phyloP scores from a whole-genome alignment of 352 stramenopile species.

The Globisporangium okanoganense region DNA sequence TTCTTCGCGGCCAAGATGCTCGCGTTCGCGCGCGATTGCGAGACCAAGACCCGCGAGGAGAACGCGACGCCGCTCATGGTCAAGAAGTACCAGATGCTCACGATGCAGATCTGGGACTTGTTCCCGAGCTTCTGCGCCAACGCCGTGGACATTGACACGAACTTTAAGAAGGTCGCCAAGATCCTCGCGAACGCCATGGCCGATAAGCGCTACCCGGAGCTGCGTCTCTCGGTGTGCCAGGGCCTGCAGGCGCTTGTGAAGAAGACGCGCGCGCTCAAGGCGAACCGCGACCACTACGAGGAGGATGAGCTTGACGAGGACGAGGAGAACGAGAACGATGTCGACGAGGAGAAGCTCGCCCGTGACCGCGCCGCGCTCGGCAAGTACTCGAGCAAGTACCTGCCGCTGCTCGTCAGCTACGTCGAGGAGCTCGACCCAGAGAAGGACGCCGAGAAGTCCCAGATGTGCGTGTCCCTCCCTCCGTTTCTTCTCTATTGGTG shows the following conservation, averaged over 20 bases:
- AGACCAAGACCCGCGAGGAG: conserved; percentile 58
- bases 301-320: conserved; percentile 34
- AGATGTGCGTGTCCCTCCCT: conserved; percentile 22
- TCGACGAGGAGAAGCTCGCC: conserved; percentile 73
- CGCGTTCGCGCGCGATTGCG: conserved; percentile 65
- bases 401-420: conserved; percentile 80
- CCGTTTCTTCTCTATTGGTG: background rate
- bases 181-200: conserved; percentile 82
- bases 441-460: conserved; percentile 67
- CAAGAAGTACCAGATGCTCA: conserved; percentile 75
- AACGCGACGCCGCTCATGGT: conserved; percentile 59
- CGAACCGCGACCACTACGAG: conserved; percentile 40
- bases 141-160: conserved; percentile 66
- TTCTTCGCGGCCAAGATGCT: conserved; percentile 77
- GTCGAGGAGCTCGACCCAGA: conserved; percentile 78
- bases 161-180: conserved; percentile 87
- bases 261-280: conserved; percentile 45
- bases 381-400: conserved; percentile 82
- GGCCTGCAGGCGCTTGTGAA: conserved; percentile 82
- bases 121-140: conserved; percentile 80
- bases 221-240: conserved; percentile 82
- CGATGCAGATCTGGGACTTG: conserved; percentile 77
- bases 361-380: conserved; percentile 69
- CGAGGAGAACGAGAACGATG: conserved; percentile 41
- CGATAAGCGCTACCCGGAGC: conserved; percentile 81